Percentiles rank a stretch among this genome's conserved stretches.
Conservation (phyloP, 176 grass and related monocot genomes). For the Ananas comosus region DNA sequence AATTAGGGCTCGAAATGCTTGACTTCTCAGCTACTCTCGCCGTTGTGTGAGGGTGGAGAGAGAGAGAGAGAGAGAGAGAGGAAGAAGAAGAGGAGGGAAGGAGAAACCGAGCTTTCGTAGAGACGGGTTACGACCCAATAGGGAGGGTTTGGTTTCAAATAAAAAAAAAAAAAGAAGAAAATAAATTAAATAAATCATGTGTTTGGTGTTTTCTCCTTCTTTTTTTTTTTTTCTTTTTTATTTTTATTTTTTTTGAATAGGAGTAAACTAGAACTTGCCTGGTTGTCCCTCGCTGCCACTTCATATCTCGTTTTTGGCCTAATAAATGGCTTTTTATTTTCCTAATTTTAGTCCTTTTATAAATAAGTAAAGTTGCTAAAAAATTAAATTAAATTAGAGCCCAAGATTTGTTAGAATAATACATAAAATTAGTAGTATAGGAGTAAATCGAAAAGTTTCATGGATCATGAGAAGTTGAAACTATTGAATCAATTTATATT, state of each 20-base stretch:
- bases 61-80: slow-evolving; percentile 7
- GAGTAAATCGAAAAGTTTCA: background rate
- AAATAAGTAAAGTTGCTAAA: too few relatives aligned
- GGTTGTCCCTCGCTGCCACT: too few relatives aligned
- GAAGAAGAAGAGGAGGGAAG: slow-evolving; percentile 29
- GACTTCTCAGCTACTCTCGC: background rate
- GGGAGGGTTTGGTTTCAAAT: slow-evolving; percentile 49
- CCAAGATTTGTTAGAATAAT: background rate
- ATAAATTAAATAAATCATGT: slow-evolving; percentile 8
- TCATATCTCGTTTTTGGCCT: too few relatives aligned
- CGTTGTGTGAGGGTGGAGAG: background rate
- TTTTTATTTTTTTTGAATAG: background rate
- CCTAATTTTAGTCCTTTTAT: too few relatives aligned
- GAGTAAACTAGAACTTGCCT: too few relatives aligned
- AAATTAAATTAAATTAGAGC: background rate
- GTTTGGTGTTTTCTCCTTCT: background rate
- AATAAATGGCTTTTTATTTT: too few relatives aligned
- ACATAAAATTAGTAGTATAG: background rate
- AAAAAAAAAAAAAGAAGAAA: slow-evolving; percentile 6
- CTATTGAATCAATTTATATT: background rate
- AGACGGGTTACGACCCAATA: background rate
- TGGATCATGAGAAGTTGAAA: background rate
- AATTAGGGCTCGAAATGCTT: slow-evolving; percentile 32
- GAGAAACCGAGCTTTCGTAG: slow-evolving; percentile 66
- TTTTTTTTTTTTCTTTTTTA: background rate